Conservation (phyloP, 345 rosid species). For the Salix suchowensis region DNA sequence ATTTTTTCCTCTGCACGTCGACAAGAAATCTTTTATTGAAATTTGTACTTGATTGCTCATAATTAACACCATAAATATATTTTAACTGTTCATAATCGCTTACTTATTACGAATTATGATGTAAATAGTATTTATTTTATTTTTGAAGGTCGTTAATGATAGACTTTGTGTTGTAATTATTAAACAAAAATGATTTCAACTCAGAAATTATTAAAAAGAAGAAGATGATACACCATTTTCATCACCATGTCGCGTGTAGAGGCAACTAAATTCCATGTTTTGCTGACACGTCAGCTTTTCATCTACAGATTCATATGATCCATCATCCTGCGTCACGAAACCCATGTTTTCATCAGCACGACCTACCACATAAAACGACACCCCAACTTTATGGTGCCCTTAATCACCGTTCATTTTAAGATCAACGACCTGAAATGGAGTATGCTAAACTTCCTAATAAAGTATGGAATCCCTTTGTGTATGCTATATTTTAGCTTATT, state of each 20-base stretch:
- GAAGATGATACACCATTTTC: background rate
- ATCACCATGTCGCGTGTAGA: conserved; percentile 3
- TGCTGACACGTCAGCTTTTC: conserved; percentile 4
- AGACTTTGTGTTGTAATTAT: too few relatives aligned
- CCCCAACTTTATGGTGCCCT: background rate
- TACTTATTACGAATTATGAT: too few relatives aligned
- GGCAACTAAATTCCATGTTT: background rate
- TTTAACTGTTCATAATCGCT: too few relatives aligned
- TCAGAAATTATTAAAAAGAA: background rate
- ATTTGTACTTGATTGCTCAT: too few relatives aligned
- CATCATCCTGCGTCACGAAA: background rate
- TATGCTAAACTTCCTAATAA: background rate
- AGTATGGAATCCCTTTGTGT: background rate
- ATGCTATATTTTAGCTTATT: background rate
- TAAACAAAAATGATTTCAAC: too few relatives aligned
- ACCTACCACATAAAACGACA: background rate
- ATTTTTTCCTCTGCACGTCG: too few relatives aligned
- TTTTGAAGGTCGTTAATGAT: too few relatives aligned
- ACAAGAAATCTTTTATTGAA: too few relatives aligned
- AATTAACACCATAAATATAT: too few relatives aligned
- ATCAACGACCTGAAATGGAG: background rate
- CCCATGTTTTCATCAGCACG: background rate
- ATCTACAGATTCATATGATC: background rate
- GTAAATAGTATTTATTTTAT: too few relatives aligned
- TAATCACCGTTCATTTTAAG: background rate